Conservation (phyloP, 371 early-diverging fungal species). For the Zychaea mexicana region DNA sequence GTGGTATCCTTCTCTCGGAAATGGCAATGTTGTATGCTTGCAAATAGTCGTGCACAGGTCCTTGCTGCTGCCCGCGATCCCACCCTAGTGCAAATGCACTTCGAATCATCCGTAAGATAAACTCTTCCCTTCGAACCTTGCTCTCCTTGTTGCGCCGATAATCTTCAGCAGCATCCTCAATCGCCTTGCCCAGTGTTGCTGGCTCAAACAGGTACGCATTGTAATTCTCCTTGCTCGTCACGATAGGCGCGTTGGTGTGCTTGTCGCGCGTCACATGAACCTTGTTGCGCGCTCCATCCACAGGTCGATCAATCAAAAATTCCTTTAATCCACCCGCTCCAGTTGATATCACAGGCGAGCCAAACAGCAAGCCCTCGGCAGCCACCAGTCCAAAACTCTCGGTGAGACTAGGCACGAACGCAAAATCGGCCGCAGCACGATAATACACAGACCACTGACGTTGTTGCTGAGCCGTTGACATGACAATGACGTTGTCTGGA, state of each 20-base stretch:
- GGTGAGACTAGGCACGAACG: conserved; percentile 55
- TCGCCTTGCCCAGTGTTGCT: conserved; percentile 28
- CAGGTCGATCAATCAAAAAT: conserved; percentile 58
- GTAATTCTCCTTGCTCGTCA: conserved; percentile 12
- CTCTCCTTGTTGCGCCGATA: conserved; percentile 22
- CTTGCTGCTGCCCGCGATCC: conserved; percentile 34
- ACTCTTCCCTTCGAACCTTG: conserved; percentile 42
- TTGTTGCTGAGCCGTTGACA: conserved; percentile 50
- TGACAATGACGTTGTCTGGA: conserved; percentile 52
- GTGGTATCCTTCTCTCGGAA: conserved; percentile 1
- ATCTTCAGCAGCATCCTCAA: conserved; percentile 40
- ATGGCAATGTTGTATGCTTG: conserved; percentile 19
- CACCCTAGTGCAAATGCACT: conserved; percentile 52
- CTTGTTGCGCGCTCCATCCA: background rate
- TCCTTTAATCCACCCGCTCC: conserved; percentile 59
- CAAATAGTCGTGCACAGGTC: conserved; percentile 27
- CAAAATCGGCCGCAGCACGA: conserved; percentile 67
- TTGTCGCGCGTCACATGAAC: conserved; percentile 10
- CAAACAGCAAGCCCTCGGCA: conserved; percentile 64
- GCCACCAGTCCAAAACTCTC: conserved; percentile 57
- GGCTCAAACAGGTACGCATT: conserved; percentile 26
- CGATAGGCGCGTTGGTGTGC: conserved; percentile 20
- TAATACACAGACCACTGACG: conserved; percentile 54
- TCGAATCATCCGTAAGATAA: conserved; percentile 41
- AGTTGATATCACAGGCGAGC: conserved; percentile 58